These are phyloP conservation scores for Gossypium turneri DNA, from an alignment of 345 rosid genomes.

Conservation along the genomic window DNA sequence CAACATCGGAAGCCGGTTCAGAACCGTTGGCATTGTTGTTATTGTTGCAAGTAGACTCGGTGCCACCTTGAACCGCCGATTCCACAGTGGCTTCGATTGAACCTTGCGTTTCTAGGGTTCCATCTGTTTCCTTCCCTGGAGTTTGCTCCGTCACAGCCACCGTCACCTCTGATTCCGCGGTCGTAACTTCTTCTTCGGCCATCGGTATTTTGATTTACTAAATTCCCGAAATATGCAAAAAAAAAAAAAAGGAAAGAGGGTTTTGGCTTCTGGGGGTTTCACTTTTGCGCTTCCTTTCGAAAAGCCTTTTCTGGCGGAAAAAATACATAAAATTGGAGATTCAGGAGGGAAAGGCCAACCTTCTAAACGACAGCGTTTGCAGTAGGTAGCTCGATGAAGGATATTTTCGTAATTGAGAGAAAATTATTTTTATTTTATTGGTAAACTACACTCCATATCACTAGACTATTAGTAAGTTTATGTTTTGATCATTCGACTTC, in stretches of 20 bases:
- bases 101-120: conserved; percentile 33
- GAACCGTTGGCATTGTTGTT: conserved; percentile 42
- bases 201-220: conserved; percentile 14
- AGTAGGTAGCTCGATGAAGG: background rate
- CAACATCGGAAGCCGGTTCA: conserved; percentile 35
- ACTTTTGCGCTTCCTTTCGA: background rate
- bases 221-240: background rate
- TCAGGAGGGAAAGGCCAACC: background rate
- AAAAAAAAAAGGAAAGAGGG: background rate
- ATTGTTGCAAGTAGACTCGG: conserved; percentile 63
- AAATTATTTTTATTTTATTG: too few species aligned
- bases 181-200: conserved; percentile 40
- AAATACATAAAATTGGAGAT: background rate
- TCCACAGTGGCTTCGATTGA: conserved; percentile 46
- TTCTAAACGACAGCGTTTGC: background rate
- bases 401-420: too few species aligned
- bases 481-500: background rate
- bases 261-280: background rate
- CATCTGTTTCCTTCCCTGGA: background rate
- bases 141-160: conserved; percentile 24
- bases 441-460: background rate
- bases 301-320: conserved; percentile 29
- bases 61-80: conserved; percentile 41
- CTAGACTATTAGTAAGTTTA: background rate
- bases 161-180: conserved; percentile 24